Conservation (phyloP, 1,139 yeast species). For the Candida glucosophila region DNA sequence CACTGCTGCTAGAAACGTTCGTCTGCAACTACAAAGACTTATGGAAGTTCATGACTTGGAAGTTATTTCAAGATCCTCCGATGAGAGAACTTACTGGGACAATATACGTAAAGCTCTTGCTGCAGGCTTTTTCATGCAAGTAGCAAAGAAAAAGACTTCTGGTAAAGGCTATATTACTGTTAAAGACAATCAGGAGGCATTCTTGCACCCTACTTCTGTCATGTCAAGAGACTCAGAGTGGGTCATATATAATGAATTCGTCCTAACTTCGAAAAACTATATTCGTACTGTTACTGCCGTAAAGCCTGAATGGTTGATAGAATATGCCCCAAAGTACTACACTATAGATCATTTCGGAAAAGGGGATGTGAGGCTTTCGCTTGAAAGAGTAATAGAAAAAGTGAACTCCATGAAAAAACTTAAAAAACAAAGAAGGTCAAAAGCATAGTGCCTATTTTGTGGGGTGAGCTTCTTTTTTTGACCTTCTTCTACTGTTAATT, state of each 20-base stretch:
- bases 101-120: conserved; percentile 80
- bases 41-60: conserved; percentile 79
- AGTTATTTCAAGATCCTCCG: conserved; percentile 61
- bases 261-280: conserved; percentile 85
- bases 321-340: conserved; percentile 80
- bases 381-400: conserved; percentile 58
- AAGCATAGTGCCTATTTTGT: too few species aligned
- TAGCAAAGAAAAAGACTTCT: conserved; percentile 76
- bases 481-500: too few species aligned
- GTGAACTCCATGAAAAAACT: conserved; percentile 35
- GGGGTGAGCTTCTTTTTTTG: too few species aligned
- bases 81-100: conserved; percentile 57
- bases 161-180: conserved; percentile 75
- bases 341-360: conserved; percentile 65
- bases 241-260: conserved; percentile 93
- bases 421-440: too few species aligned
- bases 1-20: conserved; percentile 74
- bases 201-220: conserved; percentile 89
- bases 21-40: conserved; percentile 72
- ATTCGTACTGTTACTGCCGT: conserved; percentile 91
- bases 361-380: conserved; percentile 76
- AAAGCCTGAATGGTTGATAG: conserved; percentile 86
- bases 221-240: conserved; percentile 81
- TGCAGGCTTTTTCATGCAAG: conserved; percentile 98
- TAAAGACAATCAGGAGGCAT: conserved; percentile 92